Evolutionary conservation across 164 flowering plant genomes (phyloP).

Genomic region (Buxus sempervirens): DNA sequence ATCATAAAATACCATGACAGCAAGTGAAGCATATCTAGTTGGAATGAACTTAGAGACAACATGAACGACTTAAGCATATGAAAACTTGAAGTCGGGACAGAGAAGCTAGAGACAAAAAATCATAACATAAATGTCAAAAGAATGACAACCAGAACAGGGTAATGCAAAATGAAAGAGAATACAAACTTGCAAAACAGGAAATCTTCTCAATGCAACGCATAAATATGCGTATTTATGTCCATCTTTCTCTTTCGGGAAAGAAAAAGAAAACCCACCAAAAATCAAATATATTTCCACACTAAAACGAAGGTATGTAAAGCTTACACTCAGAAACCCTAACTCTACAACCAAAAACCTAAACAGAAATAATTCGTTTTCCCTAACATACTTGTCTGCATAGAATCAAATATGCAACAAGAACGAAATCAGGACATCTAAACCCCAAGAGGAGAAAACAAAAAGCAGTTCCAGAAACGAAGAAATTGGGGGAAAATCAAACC

Average conservation of each 20-base stretch:
- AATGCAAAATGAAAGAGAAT: background rate
- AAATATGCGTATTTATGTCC: background rate
- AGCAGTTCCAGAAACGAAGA: too few species aligned
- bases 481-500: slow-evolving; percentile 3
- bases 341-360: background rate
- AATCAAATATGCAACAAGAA: background rate
- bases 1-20: too few species aligned
- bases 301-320: background rate
- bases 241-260: background rate
- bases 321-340: background rate
- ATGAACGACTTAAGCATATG: too few species aligned
- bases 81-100: too few species aligned
- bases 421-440: background rate
- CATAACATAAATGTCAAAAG: background rate
- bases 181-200: background rate
- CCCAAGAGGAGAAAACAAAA: background rate
- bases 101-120: background rate
- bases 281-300: background rate
- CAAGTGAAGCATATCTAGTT: too few species aligned
- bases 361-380: background rate
- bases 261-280: background rate
- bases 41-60: too few species aligned
- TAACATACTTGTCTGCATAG: background rate
- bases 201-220: background rate
- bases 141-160: background rate